Base-by-base conservation (phyloP, 305 asterid species). In the Stenogyne calaminthoides region DNA sequence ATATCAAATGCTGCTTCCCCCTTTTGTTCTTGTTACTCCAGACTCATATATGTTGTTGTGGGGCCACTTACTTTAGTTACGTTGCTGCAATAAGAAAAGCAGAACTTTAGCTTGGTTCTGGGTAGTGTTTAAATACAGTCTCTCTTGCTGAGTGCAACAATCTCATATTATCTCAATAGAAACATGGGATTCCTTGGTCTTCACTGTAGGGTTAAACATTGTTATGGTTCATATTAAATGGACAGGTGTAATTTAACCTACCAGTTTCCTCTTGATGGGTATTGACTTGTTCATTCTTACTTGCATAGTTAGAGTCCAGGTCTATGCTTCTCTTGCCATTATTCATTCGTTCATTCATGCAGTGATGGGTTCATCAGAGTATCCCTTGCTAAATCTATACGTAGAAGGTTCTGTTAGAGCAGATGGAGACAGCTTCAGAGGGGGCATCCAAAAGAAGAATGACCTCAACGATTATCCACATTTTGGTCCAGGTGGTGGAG, bases 401-500 rank as follows among this genome's bases (percentile, higher is more conserved):
- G 80, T 91, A 55, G 82, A 88, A 75, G 97, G 97, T 59, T 84
- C 86, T 29, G 78, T 91, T 70, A 82, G 76, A 78, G 87, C 95
- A 68, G 93, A 89, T 22, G 97, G 97, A 69, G 84, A 80, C 58
- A 77, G 81, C 81, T 80, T 66, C 71, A 75, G 64, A 64, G 74
- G 75, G 44, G 77, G 71, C 71, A 64, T 80, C 55, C 58, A 69
- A 64, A 75, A 66, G 69, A 77, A 77, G 39, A 78, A 57, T 65
- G 14, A 75, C 70, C 61, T 25, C 70, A 64, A 25, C 59, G 42
- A 64, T 29, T 67, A 74, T 74, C 64, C 62, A 36, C 61, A 47
- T 65, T 39, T 80, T 65, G 86, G 89, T 74, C 89, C 91, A 18
- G 97, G 97, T 52, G 97, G 96, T 81, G 97, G 96, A 73, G 89